A percentile compares a stretch with the other conserved stretches of the same genome.
Conservation (phyloP, 2,329 filamentous ascomycete genomes). For the Cercospora sp. region DNA sequence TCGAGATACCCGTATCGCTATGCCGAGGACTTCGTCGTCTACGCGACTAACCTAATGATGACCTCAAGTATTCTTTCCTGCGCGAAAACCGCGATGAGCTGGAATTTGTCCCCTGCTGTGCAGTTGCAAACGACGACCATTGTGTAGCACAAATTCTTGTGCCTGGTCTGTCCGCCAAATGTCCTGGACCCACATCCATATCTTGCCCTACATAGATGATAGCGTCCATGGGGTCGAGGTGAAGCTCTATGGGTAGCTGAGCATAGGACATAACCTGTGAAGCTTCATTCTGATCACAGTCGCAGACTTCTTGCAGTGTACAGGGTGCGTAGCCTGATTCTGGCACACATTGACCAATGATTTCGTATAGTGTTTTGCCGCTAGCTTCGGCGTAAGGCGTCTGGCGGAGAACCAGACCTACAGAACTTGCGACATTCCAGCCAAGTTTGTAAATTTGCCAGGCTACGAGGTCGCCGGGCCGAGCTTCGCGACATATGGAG, state of each 20-base stretch:
- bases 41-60: no score
- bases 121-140: neutral
- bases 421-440: neutral
- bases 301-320: neutral
- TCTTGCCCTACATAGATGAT: neutral
- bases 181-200: neutral
- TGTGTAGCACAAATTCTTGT: neutral
- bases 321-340: neutral
- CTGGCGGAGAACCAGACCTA: neutral
- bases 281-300: neutral
- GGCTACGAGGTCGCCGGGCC: neutral
- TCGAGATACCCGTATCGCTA: neutral
- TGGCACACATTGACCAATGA: neutral
- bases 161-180: neutral
- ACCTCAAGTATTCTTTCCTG: no score
- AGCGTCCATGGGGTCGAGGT: neutral
- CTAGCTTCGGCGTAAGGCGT: neutral
- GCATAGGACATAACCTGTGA: neutral
- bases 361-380: neutral
- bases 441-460: neutral
- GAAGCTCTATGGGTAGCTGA: neutral
- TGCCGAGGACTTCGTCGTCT: neutral
- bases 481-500: neutral
- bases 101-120: no score
- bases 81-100: no score